phyloP scores from a whole-genome alignment of 441 rosid species.

The Codiaeum variegatum region DNA sequence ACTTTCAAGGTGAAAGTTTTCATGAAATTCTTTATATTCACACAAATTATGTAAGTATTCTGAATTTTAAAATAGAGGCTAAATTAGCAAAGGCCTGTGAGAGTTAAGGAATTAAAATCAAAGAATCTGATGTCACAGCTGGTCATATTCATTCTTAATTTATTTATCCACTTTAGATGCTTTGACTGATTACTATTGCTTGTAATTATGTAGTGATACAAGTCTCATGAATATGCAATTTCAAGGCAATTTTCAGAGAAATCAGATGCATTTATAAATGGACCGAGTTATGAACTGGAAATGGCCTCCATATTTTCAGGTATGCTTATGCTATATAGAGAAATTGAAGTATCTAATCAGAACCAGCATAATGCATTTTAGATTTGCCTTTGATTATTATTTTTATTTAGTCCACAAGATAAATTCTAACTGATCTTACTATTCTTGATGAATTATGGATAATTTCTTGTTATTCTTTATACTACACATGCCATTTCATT shows the following conservation, averaged over 20 bases:
- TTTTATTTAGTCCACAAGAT: not conserved
- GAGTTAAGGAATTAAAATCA: not conserved
- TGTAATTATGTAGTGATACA: too few species aligned
- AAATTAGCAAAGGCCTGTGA: not conserved
- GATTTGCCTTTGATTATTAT: not conserved
- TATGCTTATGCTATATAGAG: too few species aligned
- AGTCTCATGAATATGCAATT: too few species aligned
- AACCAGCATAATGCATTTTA: not conserved
- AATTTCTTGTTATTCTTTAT: not conserved
- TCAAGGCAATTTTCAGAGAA: too few species aligned
- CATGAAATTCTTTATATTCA: too few species aligned
- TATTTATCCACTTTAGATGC: too few species aligned
- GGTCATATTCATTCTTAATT: too few species aligned
- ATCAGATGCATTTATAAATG: conserved; percentile 58
- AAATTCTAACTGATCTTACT: not conserved
- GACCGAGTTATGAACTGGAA: conserved; percentile 67
- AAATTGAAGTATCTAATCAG: not conserved
- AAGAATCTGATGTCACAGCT: too few species aligned
- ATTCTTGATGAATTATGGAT: not conserved
- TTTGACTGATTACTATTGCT: too few species aligned
- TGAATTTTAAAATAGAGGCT: not conserved
- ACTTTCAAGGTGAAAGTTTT: too few species aligned
- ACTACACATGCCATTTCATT: not conserved
- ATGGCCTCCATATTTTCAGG: conserved; percentile 52
- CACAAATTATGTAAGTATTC: too few species aligned